Percentiles rank a stretch among this genome's conserved stretches.
Evolutionary conservation across 1,139 yeast genomes (phyloP).

Genomic region (Blastobotrys persicus): DNA sequence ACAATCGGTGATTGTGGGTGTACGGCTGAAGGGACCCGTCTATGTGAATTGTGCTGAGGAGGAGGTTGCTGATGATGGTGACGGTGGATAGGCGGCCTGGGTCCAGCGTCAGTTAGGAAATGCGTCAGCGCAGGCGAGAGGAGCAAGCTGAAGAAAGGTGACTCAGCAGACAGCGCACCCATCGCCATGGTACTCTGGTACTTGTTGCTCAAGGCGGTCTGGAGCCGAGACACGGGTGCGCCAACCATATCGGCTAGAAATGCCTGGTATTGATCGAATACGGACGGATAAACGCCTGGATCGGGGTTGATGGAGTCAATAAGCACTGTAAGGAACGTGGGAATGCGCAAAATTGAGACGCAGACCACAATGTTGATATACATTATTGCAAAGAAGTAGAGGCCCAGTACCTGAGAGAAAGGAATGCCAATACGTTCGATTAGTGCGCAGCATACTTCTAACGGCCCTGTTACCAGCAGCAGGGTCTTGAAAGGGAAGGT

Average conservation of each 20-base stretch:
- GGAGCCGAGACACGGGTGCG: not conserved
- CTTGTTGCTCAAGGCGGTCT: not conserved
- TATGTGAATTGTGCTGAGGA: no score
- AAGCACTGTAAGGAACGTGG: conserved; percentile 1
- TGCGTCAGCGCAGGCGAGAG: not conserved
- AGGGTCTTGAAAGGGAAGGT: not conserved
- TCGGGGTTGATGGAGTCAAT: not conserved
- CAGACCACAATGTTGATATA: not conserved
- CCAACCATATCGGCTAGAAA: not conserved
- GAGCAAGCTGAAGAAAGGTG: not conserved
- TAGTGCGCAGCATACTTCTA: not conserved
- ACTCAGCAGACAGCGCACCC: not conserved
- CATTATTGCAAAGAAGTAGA: not conserved
- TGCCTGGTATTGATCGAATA: conserved; percentile 1
- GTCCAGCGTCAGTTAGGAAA: not conserved
- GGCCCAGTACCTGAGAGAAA: not conserved
- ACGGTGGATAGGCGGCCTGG: not conserved
- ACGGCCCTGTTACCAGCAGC: not conserved
- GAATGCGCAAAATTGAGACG: not conserved
- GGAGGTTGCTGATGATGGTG: not conserved
- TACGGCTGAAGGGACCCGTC: not conserved
- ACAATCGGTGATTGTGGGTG: not conserved
- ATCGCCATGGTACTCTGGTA: not conserved
- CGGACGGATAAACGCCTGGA: not conserved
- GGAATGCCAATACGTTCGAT: not conserved